phyloP scores from a whole-genome alignment of 768 basidiomycete species.

The Coprinellus micaceus region DNA sequence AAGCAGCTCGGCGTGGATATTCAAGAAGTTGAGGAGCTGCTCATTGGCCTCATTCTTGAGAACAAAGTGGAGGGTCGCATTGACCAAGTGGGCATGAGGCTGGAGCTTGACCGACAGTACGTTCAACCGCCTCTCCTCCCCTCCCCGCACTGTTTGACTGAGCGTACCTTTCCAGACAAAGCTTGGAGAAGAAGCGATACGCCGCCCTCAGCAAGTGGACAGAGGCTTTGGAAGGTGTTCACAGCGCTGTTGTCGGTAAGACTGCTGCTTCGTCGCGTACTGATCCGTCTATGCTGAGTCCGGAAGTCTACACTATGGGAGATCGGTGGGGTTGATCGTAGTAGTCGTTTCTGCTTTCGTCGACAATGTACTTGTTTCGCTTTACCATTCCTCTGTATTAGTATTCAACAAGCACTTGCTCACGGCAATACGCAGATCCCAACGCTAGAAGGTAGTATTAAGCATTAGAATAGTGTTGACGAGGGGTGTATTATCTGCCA shows the following conservation, averaged over 20 bases:
- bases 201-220: constrained; percentile 80
- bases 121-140: constrained; percentile 26
- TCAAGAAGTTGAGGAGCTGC: constrained; percentile 88
- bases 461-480: too few relatives aligned
- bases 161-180: constrained; percentile 54
- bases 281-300: constrained; percentile 31
- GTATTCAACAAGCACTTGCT: background rate
- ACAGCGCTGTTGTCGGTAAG: constrained; percentile 73
- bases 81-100: constrained; percentile 91
- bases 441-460: too few relatives aligned
- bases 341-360: constrained; percentile 19
- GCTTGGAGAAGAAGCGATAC: constrained; percentile 83
- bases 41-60: constrained; percentile 91
- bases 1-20: constrained; percentile 97
- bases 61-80: constrained; percentile 96
- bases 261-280: constrained; percentile 44
- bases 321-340: constrained; percentile 16
- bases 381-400: background rate
- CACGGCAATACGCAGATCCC: background rate
- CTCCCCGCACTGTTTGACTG: background rate
- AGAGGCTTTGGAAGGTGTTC: constrained; percentile 72
- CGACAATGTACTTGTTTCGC: constrained; percentile 1
- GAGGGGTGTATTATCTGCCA: background rate
- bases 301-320: constrained; percentile 33
- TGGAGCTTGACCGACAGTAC: constrained; percentile 87